Evolutionary conservation across 805 yeast species (phyloP).

Genomic region (Wickerhamomyces ciferrii): DNA sequence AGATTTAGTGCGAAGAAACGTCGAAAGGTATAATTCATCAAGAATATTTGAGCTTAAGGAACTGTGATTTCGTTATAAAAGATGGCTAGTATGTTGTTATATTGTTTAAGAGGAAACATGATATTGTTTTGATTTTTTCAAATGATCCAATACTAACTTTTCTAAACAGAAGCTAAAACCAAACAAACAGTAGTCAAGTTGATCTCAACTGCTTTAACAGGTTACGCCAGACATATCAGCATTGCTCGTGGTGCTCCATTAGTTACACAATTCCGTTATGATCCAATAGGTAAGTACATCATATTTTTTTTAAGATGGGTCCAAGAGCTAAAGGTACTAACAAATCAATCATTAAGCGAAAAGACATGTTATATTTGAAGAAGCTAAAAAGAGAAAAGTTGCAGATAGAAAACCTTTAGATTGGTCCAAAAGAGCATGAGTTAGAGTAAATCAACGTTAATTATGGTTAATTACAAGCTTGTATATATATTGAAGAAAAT

Average conservation of each 20-base stretch:
- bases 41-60: too few species aligned
- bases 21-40: too few species aligned
- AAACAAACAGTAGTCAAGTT: slow-evolving; percentile 81
- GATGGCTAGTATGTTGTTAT: slow-evolving; percentile 9
- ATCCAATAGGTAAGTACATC: slow-evolving; percentile 50
- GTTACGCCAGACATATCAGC: slow-evolving; percentile 73
- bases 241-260: slow-evolving; percentile 79
- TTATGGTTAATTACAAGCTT: not conserved
- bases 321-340: slow-evolving; percentile 13
- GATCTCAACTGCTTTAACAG: slow-evolving; percentile 87
- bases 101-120: too few species aligned
- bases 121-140: too few species aligned
- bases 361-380: slow-evolving; percentile 88
- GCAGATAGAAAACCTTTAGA: slow-evolving; percentile 36
- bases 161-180: slow-evolving; percentile 51
- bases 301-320: not conserved
- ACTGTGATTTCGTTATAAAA: too few species aligned
- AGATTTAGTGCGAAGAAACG: too few species aligned
- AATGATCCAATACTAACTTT: too few species aligned
- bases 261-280: slow-evolving; percentile 80
- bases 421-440: slow-evolving; percentile 35
- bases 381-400: slow-evolving; percentile 80
- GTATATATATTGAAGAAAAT: not conserved
- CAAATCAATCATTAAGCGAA: slow-evolving; percentile 38
- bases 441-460: slow-evolving; percentile 1